Percentiles rank a stretch among this genome's conserved stretches.
These are phyloP conservation scores for Saturnispora bothae DNA, from an alignment of 805 yeast species.

Conservation along the genomic window DNA sequence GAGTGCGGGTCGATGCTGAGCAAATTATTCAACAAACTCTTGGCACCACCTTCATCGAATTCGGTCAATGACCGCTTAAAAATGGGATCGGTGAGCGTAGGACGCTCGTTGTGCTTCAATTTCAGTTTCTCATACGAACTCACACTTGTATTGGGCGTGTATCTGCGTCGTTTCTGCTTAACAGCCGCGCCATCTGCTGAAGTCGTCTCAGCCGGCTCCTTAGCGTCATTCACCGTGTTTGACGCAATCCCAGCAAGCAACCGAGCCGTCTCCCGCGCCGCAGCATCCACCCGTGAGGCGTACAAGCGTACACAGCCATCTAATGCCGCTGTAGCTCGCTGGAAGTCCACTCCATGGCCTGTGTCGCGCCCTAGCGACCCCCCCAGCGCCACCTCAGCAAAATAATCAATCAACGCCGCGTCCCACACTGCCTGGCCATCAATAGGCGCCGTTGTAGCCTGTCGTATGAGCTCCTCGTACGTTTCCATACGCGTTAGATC, in stretches of 20 bases:
- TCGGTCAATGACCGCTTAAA: constrained; percentile 46
- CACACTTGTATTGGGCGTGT: neutral
- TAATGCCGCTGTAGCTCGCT: constrained; percentile 79
- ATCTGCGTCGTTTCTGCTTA: constrained; percentile 6
- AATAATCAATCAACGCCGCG: constrained; percentile 83
- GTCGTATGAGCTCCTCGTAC: constrained; percentile 72
- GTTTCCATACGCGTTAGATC: neutral
- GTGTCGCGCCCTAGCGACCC: too few species aligned
- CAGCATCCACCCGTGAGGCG: constrained; percentile 83
- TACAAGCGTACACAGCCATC: constrained; percentile 95
- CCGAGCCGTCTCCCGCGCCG: constrained; percentile 81
- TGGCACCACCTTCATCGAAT: constrained; percentile 56
- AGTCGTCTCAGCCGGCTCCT: constrained; percentile 14
- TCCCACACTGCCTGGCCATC: constrained; percentile 44
- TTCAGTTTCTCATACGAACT: constrained; percentile 29
- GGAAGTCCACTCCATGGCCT: constrained; percentile 79
- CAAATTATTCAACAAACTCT: constrained; percentile 40
- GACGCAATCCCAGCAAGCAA: constrained; percentile 34
- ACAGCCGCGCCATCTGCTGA: constrained; percentile 7
- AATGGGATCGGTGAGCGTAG: constrained; percentile 43
- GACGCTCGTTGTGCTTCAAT: constrained; percentile 38
- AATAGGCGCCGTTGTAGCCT: constrained; percentile 40
- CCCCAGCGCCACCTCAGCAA: constrained; percentile 71
- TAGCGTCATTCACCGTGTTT: constrained; percentile 11
- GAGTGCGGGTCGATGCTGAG: constrained; percentile 36